Base-by-base conservation (phyloP, 305 asterid species). In the Fraxinus floribunda region DNA sequence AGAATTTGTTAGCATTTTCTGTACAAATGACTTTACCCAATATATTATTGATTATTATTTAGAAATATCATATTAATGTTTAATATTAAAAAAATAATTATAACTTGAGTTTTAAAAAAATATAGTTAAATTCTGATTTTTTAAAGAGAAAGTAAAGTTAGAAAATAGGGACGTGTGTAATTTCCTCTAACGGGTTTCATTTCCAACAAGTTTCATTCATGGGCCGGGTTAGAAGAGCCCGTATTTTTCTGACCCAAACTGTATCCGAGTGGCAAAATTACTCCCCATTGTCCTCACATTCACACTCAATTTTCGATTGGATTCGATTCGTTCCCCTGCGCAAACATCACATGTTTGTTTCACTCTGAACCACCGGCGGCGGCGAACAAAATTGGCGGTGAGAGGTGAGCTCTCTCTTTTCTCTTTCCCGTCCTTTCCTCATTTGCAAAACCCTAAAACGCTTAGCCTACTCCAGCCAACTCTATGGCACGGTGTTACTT, bases 391-490 rank as follows among this genome's bases (percentile, higher is more conserved):
- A 29, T 29, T 32, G 10, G 41, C 13, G 41, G 22, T 13, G 24
- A 32, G 41, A 70, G 76, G 41, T 70, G 13, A 1, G 44, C 76
- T 30, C 8, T 70, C 41, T 30, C 41, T 15, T 15, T 8, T 70
- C 3, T 22, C 26, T 24, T 13, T 70, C 11, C 64, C 76, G 22
- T 70, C 7, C 76, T 70, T 52, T 70, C 29, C 29, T 24, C 35
- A 8, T 70, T 39, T n/a, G 0, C 46, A 32, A 81, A 86, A 75
- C 44, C 84, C 80, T 80, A 82, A 41, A 7, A 11, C 41, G 75
- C 39, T 30, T 70, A 70, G 4, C 20, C 29, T 13, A 11, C 73
- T 30, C 38, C 39, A 30, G 38, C 13, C 64, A 46, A 49, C 77
- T 7, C 34, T 81, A 39, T 0, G 68, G 73, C 55, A 44, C 49